Conservation (phyloP, 2,329 filamentous ascomycete genomes). For the Fusarium euwallaceae region DNA sequence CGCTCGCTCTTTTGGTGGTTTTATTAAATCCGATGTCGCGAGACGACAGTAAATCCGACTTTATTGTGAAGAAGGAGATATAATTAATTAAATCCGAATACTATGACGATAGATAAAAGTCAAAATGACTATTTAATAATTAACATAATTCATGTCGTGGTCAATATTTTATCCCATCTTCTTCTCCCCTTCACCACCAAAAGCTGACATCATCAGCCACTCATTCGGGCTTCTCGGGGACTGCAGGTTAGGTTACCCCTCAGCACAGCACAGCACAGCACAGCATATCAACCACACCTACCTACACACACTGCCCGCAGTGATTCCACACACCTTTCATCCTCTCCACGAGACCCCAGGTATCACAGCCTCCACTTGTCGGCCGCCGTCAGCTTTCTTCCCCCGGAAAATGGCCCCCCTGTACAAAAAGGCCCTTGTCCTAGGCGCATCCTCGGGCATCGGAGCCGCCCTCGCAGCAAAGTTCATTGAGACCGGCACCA, state of each 20-base stretch:
- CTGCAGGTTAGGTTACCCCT: constrained; percentile 1
- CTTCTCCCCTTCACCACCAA: not conserved
- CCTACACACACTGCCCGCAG: not conserved
- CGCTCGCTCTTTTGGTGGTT: not conserved
- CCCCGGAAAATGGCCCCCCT: constrained; percentile 41
- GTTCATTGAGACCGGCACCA: constrained; percentile 57
- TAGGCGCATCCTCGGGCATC: constrained; percentile 53
- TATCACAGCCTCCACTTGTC: constrained; percentile 21
- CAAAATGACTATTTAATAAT: not conserved
- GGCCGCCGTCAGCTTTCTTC: not conserved
- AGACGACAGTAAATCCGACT: not conserved
- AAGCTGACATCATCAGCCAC: constrained; percentile 13
- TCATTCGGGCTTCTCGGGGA: not conserved
- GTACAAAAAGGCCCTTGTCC: constrained; percentile 55
- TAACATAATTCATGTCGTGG: not conserved
- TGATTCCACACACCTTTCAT: not conserved
- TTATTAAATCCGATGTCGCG: not conserved
- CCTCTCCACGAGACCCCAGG: not conserved
- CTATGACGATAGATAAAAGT: not conserved
- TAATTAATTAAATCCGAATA: not conserved
- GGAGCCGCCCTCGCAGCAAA: constrained; percentile 51
- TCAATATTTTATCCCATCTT: not conserved
- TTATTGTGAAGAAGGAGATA: not conserved
- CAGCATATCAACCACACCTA: not conserved
- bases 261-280: not conserved